Conservation (phyloP, 192 early-diverging fungal species). For the Lobosporangium transversale region DNA sequence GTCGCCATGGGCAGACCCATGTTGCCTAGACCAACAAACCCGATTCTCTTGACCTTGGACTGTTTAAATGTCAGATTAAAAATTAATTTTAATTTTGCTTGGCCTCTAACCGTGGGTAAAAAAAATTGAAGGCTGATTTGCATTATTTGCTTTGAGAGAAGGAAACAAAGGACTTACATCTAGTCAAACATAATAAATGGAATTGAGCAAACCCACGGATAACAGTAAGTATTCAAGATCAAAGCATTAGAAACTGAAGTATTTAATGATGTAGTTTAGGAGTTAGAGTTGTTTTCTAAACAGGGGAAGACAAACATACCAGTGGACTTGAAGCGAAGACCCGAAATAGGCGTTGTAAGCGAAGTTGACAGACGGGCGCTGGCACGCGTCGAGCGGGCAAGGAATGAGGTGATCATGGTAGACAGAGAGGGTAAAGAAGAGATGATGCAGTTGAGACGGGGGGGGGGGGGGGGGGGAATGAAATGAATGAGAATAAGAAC, state of each 20-base stretch:
- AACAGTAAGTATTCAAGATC: no score
- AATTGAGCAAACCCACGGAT: no score
- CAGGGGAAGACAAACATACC: constrained; percentile 20
- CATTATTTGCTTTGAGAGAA: no score
- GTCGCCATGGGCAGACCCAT: constrained; percentile 94
- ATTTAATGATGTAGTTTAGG: no score
- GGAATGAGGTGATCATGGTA: constrained; percentile 50
- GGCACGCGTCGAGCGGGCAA: constrained; percentile 36
- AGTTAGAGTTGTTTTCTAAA: no score
- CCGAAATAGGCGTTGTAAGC: constrained; percentile 21
- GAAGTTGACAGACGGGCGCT: constrained; percentile 16
- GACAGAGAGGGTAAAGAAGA: neutral
- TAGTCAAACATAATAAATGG: no score
- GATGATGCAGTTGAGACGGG: constrained; percentile 1
- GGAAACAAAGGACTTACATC: no score
- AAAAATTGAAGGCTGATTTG: no score
- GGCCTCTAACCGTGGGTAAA: no score
- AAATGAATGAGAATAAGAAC: neutral
- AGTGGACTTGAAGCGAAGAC: constrained; percentile 50
- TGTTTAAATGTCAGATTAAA: neutral
- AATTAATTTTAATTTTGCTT: no score
- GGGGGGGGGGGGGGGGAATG: neutral
- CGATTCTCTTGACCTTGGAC: constrained; percentile 64
- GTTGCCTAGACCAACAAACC: constrained; percentile 93
- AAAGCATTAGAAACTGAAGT: no score